Base-by-base conservation (phyloP, 2,329 filamentous ascomycete species). In the Pseudogymnoascus sp. region DNA sequence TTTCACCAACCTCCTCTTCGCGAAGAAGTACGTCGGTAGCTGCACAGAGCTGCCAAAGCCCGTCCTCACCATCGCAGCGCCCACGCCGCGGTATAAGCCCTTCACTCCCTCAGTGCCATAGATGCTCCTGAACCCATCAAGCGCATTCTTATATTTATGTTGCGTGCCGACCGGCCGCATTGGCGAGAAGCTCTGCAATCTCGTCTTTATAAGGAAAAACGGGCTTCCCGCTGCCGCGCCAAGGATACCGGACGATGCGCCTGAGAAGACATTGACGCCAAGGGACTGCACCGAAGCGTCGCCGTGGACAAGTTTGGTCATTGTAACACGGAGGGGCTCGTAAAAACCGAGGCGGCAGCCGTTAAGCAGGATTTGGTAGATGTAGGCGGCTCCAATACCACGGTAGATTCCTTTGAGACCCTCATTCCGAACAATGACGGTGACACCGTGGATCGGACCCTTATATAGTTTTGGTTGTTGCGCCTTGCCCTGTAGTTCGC, bases 121-220 rank as follows among this genome's bases (percentile, higher is more conserved):
- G 67, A 99, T 97, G 72, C 90, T 86, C 28, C 80, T 78, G 74
- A 96, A 79, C 9, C 93, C 94, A 73, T 99, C 91, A 65, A 86
- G 75, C 0, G 93, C 91, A 75, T 92, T 93, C 68, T 84, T 85
- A 77, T 99, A 99, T 67, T 86, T 82, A 76, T 99, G 94, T 74
- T 99, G 94, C n/a, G 94, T 97, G 62, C 94, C 94, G 45, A 97
- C 92, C 3, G 94, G 94, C 11, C 94, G 82, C 75, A 92, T 94
- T 4, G 92, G 90, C 38, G 92, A 96, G 79, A 84, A 97, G 68
- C 91, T 96, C 77, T 99, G 94, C 63, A 99, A 81, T 45, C 94
- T 86, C 2, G 94, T 99, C 81, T 99, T 99, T 74, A 97, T 89
- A 62, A 99, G 85, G 82, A 99, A 99, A 77, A 99, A 97, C 2